Evolutionary conservation across 192 early-diverging fungal genomes (phyloP).

Genomic region (Coemansia sp.): DNA sequence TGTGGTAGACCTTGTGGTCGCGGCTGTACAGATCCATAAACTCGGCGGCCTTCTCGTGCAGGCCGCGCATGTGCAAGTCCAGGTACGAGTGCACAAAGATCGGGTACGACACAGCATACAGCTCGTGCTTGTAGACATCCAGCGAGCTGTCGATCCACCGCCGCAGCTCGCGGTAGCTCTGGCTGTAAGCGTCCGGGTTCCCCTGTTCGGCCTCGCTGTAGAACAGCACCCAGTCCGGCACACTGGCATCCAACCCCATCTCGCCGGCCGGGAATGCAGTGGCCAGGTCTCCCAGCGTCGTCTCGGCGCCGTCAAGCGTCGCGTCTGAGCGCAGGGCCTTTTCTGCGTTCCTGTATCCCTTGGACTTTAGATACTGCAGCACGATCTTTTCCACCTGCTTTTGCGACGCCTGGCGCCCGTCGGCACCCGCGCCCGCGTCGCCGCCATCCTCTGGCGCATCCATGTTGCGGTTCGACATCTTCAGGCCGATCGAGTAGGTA

Average conservation of each 20-base stretch:
- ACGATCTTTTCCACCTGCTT: conserved; percentile 57
- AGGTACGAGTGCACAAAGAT: conserved; percentile 90
- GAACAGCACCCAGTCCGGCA: conserved; percentile 60
- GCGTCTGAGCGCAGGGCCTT: conserved; percentile 60
- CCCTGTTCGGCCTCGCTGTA: conserved; percentile 66
- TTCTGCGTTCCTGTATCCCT: conserved; percentile 66
- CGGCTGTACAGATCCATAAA: conserved; percentile 71
- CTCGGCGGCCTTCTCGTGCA: conserved; percentile 39
- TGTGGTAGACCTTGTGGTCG: conserved; percentile 75
- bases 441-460: background rate
- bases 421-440: background rate
- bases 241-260: conserved; percentile 50
- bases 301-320: conserved; percentile 24
- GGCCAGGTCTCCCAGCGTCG: conserved; percentile 45
- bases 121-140: conserved; percentile 90
- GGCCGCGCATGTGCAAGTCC: conserved; percentile 61
- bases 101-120: conserved; percentile 78
- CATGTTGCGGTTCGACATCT: background rate
- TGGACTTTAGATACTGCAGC: conserved; percentile 58
- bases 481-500: too few species aligned
- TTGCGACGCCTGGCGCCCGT: conserved; percentile 18
- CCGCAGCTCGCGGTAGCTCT: conserved; percentile 70
- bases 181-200: conserved; percentile 77
- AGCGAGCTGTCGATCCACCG: conserved; percentile 91
- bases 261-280: conserved; percentile 40